phyloP scores from a whole-genome alignment of 192 early-diverging fungal genomes.

The Coemansia biformis region DNA sequence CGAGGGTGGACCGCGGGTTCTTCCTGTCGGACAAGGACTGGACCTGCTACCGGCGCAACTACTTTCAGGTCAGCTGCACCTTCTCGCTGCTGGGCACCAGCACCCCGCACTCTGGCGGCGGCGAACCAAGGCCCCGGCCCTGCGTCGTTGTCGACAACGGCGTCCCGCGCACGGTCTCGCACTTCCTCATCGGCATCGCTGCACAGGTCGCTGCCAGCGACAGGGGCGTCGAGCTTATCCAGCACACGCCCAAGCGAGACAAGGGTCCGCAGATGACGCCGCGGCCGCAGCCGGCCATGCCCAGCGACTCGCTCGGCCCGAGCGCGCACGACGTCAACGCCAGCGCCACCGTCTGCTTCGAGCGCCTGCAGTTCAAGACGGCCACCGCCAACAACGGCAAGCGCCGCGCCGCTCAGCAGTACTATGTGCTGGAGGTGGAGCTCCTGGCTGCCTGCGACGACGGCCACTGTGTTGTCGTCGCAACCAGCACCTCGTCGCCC shows the following conservation, averaged over 20 bases:
- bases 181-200: conserved; percentile 72
- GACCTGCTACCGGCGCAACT: conserved; percentile 95
- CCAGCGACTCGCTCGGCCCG: conserved; percentile 46
- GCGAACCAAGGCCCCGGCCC: conserved; percentile 9
- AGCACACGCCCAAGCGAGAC: conserved; percentile 88
- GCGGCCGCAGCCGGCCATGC: conserved; percentile 52
- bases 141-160: conserved; percentile 64
- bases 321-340: conserved; percentile 12
- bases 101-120: conserved; percentile 48
- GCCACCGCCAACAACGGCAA: conserved; percentile 96
- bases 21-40: conserved; percentile 83
- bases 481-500: conserved; percentile 66
- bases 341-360: conserved; percentile 68
- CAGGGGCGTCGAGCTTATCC: conserved; percentile 74
- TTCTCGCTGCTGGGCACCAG: conserved; percentile 30
- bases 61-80: conserved; percentile 71
- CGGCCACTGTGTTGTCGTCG: conserved; percentile 56
- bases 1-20: conserved; percentile 90
- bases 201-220: conserved; percentile 69
- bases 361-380: conserved; percentile 94
- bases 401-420: conserved; percentile 90
- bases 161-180: conserved; percentile 48
- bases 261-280: conserved; percentile 84
- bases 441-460: conserved; percentile 68
- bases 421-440: conserved; percentile 78